Percentiles rank a stretch among this genome's conserved stretches.
Evolutionary conservation across 2,329 filamentous ascomycete genomes (phyloP).

Genomic region (Phialocephala sp.): DNA sequence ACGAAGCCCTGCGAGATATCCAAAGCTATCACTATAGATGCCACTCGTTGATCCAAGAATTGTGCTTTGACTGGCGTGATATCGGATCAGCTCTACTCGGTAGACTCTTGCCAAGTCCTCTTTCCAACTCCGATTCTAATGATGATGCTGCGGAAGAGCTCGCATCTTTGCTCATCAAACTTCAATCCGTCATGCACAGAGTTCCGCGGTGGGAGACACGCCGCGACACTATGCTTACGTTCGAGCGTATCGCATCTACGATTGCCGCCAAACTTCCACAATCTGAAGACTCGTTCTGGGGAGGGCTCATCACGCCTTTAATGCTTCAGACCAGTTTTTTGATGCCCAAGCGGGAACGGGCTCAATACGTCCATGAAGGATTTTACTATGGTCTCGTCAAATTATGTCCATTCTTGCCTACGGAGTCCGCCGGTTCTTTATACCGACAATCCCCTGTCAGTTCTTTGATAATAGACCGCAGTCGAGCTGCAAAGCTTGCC

Average conservation of each 20-base stretch:
- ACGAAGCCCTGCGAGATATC: not conserved
- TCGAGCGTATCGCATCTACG: not conserved
- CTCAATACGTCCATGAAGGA: constrained; percentile 5
- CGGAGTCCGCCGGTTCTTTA: not conserved
- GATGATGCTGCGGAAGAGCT: not conserved
- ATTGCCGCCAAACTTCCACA: not conserved
- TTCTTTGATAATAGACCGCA: not conserved
- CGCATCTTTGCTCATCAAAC: not conserved
- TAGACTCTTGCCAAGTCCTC: not conserved
- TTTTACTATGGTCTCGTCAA: constrained; percentile 1
- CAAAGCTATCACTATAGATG: not conserved
- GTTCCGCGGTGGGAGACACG: constrained; percentile 1
- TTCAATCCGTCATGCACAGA: not conserved
- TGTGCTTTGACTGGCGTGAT: not conserved
- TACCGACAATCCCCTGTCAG: not conserved
- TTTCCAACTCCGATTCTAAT: not conserved
- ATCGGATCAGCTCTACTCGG: not conserved
- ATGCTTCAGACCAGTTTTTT: not conserved
- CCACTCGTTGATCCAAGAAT: not conserved
- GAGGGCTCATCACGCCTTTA: not conserved
- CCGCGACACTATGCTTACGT: not conserved
- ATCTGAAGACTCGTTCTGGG: constrained; percentile 1
- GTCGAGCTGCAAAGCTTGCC: not conserved
- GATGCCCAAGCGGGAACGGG: not conserved
- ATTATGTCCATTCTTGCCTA: not conserved